Percentiles rank a stretch among this genome's conserved stretches.
These are phyloP conservation scores for Mediolabrus comicus DNA, from an alignment of 108 stramenopile species.

Conservation along the genomic window DNA sequence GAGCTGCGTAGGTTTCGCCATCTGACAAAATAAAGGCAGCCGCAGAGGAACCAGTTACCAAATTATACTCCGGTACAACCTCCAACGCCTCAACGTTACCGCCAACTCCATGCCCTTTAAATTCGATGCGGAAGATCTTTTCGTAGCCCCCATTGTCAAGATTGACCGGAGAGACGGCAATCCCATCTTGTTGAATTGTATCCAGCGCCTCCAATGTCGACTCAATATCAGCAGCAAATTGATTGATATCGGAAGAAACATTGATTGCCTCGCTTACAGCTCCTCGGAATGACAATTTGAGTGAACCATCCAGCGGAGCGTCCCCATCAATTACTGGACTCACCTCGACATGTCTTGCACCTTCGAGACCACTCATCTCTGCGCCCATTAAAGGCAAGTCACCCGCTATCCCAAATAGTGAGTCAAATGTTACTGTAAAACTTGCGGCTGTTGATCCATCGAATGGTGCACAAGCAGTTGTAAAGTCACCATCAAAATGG, in stretches of 20 bases:
- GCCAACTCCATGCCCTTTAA: conserved; percentile 58
- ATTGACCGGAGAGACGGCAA: conserved; percentile 43
- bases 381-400: conserved; percentile 57
- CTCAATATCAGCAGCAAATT: conserved; percentile 44
- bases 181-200: conserved; percentile 56
- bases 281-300: conserved; percentile 72
- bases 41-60: conserved; percentile 59
- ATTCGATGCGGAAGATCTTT: conserved; percentile 62
- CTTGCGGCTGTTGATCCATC: conserved; percentile 31
- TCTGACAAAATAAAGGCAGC: conserved; percentile 56
- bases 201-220: conserved; percentile 57
- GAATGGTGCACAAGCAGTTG: conserved; percentile 40
- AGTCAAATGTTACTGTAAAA: conserved; percentile 58
- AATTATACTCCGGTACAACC: conserved; percentile 40
- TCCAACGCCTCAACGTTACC: conserved; percentile 74
- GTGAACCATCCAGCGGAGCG: conserved; percentile 59
- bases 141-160: conserved; percentile 38
- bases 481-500: conserved; percentile 13
- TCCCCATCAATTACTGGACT: conserved; percentile 47
- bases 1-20: conserved; percentile 49
- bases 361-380: conserved; percentile 60
- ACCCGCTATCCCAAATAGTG: conserved; percentile 47
- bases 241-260: conserved; percentile 17
- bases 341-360: conserved; percentile 53
- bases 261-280: conserved; percentile 46